Evolutionary conservation across 2,329 filamentous ascomycete species (phyloP).

Genomic region (Seiridium unicorne): DNA sequence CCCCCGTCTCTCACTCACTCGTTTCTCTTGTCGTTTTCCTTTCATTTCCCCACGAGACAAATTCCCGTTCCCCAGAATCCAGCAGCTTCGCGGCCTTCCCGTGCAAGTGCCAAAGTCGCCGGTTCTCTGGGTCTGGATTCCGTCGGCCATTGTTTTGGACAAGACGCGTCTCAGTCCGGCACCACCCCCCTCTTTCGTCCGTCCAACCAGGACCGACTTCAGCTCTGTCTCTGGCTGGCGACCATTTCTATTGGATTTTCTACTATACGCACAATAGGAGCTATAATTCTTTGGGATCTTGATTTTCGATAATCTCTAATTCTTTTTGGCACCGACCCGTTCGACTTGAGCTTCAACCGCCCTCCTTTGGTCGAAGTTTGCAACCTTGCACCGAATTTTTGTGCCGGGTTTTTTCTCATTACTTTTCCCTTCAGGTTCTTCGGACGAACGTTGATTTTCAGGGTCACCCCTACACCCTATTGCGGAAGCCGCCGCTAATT

Average conservation of each 20-base stretch:
- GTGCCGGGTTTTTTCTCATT: not conserved
- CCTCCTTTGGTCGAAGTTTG: not conserved
- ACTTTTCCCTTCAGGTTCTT: not conserved
- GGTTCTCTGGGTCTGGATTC: conserved; percentile 17
- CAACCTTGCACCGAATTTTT: not conserved
- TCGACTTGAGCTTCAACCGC: not conserved
- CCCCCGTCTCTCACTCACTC: conserved; percentile 13
- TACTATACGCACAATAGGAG: no score
- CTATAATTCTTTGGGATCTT: not conserved
- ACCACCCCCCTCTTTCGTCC: not conserved
- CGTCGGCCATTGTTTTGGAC: conserved; percentile 11
- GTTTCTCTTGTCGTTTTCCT: conserved; percentile 14
- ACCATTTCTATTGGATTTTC: not conserved
- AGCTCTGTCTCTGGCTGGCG: not conserved
- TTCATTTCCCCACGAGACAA: conserved; percentile 17
- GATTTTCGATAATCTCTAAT: not conserved
- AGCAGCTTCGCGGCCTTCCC: not conserved
- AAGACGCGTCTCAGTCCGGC: conserved; percentile 10
- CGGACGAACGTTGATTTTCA: not conserved
- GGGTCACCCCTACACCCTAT: not conserved
- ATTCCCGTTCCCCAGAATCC: conserved; percentile 14
- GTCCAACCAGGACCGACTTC: not conserved
- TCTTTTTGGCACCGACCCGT: not conserved
- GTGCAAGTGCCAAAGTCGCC: conserved; percentile 3
- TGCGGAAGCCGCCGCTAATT: not conserved